These are phyloP conservation scores for Vitis hybrid DNA, from an alignment of 177 flowering plant species.

Conservation along the genomic window DNA sequence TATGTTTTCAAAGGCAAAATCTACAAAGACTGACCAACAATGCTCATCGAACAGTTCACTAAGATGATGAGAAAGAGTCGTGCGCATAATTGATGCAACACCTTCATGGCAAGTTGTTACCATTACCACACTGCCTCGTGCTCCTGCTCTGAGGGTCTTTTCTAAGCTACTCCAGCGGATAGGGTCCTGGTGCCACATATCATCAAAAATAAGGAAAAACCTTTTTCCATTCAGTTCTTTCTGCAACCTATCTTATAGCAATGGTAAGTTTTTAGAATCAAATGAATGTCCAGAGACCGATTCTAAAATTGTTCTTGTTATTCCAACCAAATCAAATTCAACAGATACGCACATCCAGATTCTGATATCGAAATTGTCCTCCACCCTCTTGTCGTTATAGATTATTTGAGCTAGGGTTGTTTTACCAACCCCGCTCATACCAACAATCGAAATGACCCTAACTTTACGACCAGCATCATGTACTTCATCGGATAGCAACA, in stretches of 20 bases:
- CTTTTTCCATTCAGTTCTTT: slow-evolving; percentile 7
- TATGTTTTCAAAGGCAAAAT: slow-evolving; percentile 10
- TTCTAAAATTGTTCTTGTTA: slow-evolving; percentile 18
- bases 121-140: slow-evolving; percentile 22
- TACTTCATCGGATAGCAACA: background rate
- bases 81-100: slow-evolving; percentile 8
- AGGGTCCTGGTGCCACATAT: slow-evolving; percentile 19
- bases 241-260: slow-evolving; percentile 1
- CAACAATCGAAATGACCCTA: slow-evolving; percentile 21
- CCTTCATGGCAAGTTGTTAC: slow-evolving; percentile 21
- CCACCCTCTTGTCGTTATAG: slow-evolving; percentile 14
- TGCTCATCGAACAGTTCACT: slow-evolving; percentile 9
- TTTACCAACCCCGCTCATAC: slow-evolving; percentile 36
- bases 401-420: slow-evolving; percentile 32
- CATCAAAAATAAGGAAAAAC: slow-evolving; percentile 28
- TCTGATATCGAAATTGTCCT: slow-evolving; percentile 10
- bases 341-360: slow-evolving; percentile 28
- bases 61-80: background rate
- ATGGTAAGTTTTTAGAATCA: slow-evolving; percentile 5
- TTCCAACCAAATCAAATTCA: slow-evolving; percentile 17
- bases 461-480: background rate
- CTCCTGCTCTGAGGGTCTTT: slow-evolving; percentile 19
- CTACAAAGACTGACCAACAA: slow-evolving; percentile 25
- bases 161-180: slow-evolving; percentile 1
- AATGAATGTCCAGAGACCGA: background rate